phyloP scores from a whole-genome alignment of 148 eudicot species.

The Arctostaphylos glauca region DNA sequence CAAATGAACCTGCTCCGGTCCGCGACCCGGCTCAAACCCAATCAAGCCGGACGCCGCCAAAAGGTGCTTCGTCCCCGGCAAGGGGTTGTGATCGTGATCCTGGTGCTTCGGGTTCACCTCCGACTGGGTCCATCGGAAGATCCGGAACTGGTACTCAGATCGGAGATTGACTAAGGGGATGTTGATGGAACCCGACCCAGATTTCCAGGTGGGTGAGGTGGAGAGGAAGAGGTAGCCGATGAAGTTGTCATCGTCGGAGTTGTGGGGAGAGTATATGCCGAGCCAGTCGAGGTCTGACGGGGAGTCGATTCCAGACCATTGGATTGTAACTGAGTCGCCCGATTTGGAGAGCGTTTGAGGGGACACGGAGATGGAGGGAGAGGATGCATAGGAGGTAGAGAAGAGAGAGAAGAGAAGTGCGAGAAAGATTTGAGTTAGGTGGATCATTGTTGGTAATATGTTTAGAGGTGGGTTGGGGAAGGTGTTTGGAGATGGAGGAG shows the following conservation, averaged over 20 bases:
- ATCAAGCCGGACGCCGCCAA: conserved; percentile 46
- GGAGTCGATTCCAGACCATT: conserved; percentile 59
- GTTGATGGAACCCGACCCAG: conserved; percentile 77
- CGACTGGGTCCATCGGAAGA: conserved; percentile 70
- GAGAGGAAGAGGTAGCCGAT: conserved; percentile 78
- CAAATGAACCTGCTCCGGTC: conserved; percentile 88
- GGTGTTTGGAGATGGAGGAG: background rate
- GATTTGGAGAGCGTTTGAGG: conserved; percentile 52
- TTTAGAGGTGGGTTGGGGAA: background rate
- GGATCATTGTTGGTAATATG: conserved; percentile 11
- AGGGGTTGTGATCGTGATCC: conserved; percentile 83
- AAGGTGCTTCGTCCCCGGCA: conserved; percentile 65
- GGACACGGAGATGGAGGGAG: conserved; percentile 39
- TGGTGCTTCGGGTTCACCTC: conserved; percentile 46
- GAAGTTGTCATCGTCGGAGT: conserved; percentile 47
- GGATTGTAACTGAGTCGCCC: conserved; percentile 51
- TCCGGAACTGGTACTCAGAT: conserved; percentile 67
- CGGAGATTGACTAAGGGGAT: conserved; percentile 72
- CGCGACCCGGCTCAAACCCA: conserved; percentile 49
- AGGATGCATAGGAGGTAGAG: conserved; percentile 19
- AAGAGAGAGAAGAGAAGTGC: conserved; percentile 17
- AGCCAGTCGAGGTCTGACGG: conserved; percentile 82
- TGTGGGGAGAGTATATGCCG: conserved; percentile 81
- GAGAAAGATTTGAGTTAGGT: conserved; percentile 6
- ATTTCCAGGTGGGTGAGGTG: conserved; percentile 42